Conservation (phyloP, 1,139 yeast genomes). For the Keqinozyma sinolaborantium region DNA sequence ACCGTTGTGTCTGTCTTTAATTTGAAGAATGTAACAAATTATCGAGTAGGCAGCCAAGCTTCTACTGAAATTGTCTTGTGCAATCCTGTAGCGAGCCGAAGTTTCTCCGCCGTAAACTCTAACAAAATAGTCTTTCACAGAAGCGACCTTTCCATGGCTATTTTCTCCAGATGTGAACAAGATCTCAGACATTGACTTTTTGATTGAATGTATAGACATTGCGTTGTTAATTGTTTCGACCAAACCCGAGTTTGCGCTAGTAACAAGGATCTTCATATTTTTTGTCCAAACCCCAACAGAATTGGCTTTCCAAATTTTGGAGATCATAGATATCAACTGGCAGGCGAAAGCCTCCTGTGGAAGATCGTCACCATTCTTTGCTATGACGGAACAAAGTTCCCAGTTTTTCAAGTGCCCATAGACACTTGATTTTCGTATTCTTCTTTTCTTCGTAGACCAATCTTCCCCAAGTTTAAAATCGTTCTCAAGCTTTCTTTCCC, state of each 20-base stretch:
- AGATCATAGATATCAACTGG: slow-evolving; percentile 82
- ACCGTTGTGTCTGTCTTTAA: slow-evolving; percentile 95
- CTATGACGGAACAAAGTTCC: slow-evolving; percentile 94
- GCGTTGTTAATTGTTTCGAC: slow-evolving; percentile 97
- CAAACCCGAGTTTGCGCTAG: slow-evolving; percentile 85
- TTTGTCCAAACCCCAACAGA: slow-evolving; percentile 83
- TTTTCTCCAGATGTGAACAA: slow-evolving; percentile 65
- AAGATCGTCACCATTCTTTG: slow-evolving; percentile 91
- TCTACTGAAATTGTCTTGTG: slow-evolving; percentile 78
- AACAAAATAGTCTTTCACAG: slow-evolving; percentile 72
- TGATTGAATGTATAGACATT: slow-evolving; percentile 86
- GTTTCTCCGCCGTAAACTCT: slow-evolving; percentile 66
- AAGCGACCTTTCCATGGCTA: slow-evolving; percentile 64
- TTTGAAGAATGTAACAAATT: slow-evolving; percentile 82
- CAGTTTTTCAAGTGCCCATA: slow-evolving; percentile 87
- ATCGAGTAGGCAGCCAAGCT: slow-evolving; percentile 89
- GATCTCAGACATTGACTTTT: slow-evolving; percentile 80
- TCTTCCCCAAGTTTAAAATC: slow-evolving; percentile 93
- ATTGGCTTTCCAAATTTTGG: slow-evolving; percentile 73
- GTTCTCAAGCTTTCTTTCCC: slow-evolving; percentile 86
- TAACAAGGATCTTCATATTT: slow-evolving; percentile 84
- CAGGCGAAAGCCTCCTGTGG: slow-evolving; percentile 98
- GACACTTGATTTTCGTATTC: slow-evolving; percentile 73
- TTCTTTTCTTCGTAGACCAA: slow-evolving; percentile 76
- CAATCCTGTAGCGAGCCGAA: slow-evolving; percentile 53